Conservation (phyloP, 306 rosid genomes). For the Ochetophila trinervis region DNA sequence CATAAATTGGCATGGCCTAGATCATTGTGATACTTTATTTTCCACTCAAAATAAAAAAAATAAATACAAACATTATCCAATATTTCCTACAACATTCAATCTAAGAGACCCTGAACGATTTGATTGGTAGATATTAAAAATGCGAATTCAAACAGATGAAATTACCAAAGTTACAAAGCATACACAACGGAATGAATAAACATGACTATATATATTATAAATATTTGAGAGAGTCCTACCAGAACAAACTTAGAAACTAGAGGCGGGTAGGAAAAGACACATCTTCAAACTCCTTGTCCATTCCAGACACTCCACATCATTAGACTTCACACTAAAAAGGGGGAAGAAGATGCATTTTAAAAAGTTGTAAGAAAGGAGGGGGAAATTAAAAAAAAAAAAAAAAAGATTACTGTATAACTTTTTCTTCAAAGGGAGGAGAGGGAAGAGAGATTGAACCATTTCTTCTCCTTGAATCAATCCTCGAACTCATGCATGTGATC, state of each 20-base stretch:
- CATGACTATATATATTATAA: background rate
- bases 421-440: background rate
- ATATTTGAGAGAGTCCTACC: background rate
- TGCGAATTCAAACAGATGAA: no score
- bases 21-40: no score
- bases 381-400: background rate
- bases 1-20: no score
- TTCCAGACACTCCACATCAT: slow-evolving; percentile 1
- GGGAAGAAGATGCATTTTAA: background rate
- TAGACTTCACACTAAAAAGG: background rate
- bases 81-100: no score
- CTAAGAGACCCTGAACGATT: no score
- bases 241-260: background rate
- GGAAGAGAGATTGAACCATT: slow-evolving; percentile 1
- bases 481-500: slow-evolving; percentile 89
- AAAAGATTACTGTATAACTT: background rate
- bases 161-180: background rate
- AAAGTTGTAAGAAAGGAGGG: background rate
- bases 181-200: background rate
- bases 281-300: slow-evolving; percentile 1
- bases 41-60: background rate
- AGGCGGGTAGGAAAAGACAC: background rate
- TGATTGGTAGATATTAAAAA: no score
- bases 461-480: slow-evolving; percentile 35
- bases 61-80: background rate